A percentile compares a stretch with the other conserved stretches of the same genome.
phyloP scores from a whole-genome alignment of 345 rosid genomes.

The Pugionium cornutum region DNA sequence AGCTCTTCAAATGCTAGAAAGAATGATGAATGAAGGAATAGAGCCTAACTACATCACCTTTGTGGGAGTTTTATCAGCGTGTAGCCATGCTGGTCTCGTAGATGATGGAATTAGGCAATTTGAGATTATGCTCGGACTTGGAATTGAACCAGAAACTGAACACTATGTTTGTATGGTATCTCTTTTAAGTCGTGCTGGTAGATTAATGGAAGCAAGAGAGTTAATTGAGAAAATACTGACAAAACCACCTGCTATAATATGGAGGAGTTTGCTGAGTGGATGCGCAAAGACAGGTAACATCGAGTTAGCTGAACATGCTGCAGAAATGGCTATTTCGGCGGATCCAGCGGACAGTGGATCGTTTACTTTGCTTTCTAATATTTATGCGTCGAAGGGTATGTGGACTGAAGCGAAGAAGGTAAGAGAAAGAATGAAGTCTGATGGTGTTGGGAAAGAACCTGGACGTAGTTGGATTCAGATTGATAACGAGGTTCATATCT shows the following conservation, averaged over 20 bases:
- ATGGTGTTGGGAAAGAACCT: slow-evolving; percentile 66
- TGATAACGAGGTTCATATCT: slow-evolving; percentile 46
- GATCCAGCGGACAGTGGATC: slow-evolving; percentile 73
- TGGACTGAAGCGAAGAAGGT: slow-evolving; percentile 65
- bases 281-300: slow-evolving; percentile 52
- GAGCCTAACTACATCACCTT: slow-evolving; percentile 69
- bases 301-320: slow-evolving; percentile 64
- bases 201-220: slow-evolving; percentile 58
- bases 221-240: slow-evolving; percentile 61
- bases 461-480: slow-evolving; percentile 74
- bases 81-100: slow-evolving; percentile 68
- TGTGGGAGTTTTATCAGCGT: slow-evolving; percentile 73
- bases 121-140: slow-evolving; percentile 53
- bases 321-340: slow-evolving; percentile 61
- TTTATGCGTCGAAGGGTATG: slow-evolving; percentile 68
- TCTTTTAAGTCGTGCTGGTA: slow-evolving; percentile 67
- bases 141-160: slow-evolving; percentile 62
- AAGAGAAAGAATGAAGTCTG: slow-evolving; percentile 63
- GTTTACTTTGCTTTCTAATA: slow-evolving; percentile 58
- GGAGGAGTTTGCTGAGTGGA: slow-evolving; percentile 77
- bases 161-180: slow-evolving; percentile 73
- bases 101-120: slow-evolving; percentile 57
- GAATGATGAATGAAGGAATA: slow-evolving; percentile 56
- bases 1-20: slow-evolving; percentile 56
- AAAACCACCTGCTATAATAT: slow-evolving; percentile 51